These are phyloP conservation scores for Phlyctochytrium planicorne DNA, from an alignment of 192 early-diverging fungal species.

Conservation along the genomic window DNA sequence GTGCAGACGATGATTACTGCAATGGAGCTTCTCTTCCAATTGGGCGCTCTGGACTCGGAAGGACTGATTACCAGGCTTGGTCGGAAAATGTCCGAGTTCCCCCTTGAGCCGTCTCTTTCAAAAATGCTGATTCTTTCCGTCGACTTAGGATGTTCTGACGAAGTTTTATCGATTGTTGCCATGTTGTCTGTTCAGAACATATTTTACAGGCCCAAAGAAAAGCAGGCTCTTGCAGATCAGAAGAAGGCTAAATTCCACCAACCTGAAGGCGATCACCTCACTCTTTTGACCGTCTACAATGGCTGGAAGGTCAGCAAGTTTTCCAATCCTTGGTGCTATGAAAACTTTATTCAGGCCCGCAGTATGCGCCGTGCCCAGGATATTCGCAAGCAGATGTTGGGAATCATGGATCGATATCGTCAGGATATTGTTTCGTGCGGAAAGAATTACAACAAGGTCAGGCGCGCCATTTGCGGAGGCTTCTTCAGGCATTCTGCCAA, in stretches of 20 bases:
- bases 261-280: constrained; percentile 97
- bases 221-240: constrained; percentile 87
- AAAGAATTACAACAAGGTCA: constrained; percentile 90
- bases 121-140: constrained; percentile 92
- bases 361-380: constrained; percentile 93
- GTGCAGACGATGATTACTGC: constrained; percentile 89
- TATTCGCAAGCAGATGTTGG: constrained; percentile 91
- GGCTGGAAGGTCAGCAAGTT: constrained; percentile 94
- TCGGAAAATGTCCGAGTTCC: constrained; percentile 98
- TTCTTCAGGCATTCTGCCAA: constrained; percentile 97
- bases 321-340: constrained; percentile 92
- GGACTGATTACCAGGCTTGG: constrained; percentile 91
- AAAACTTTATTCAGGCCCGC: constrained; percentile 93
- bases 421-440: constrained; percentile 95
- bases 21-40: constrained; percentile 85
- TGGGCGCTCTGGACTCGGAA: constrained; percentile 90
- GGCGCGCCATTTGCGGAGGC: constrained; percentile 85
- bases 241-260: constrained; percentile 99
- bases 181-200: constrained; percentile 79
- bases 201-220: constrained; percentile 96
- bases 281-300: constrained; percentile 93
- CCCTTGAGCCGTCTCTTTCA: constrained; percentile 87
- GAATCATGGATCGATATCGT: constrained; percentile 85
- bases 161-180: constrained; percentile 74
- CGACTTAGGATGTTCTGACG: constrained; percentile 90